phyloP scores from a whole-genome alignment of 441 rosid species.

The Syzygium malaccense region DNA sequence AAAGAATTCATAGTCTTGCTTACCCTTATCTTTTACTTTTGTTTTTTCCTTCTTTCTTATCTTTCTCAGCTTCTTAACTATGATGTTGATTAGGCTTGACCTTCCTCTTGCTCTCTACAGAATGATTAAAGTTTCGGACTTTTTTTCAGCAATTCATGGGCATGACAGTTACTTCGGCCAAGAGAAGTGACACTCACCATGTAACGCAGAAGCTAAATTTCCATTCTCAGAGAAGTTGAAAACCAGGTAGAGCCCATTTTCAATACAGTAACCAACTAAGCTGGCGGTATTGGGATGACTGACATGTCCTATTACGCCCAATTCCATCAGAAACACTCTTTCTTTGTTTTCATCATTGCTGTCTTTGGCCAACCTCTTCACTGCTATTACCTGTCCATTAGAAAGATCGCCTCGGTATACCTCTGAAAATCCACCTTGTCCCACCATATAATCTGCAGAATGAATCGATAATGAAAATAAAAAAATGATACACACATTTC shows the following conservation, averaged over 20 bases:
- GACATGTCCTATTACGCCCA: constrained; percentile 79
- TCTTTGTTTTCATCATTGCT: constrained; percentile 69
- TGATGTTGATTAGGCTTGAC: not conserved
- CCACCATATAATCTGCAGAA: constrained; percentile 55
- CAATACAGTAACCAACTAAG: constrained; percentile 78
- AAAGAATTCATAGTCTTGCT: not conserved
- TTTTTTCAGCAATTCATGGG: not conserved
- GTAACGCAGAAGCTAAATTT: constrained; percentile 64
- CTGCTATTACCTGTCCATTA: constrained; percentile 67
- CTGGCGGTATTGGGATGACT: constrained; percentile 79
- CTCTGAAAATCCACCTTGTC: constrained; percentile 85
- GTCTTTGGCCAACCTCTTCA: constrained; percentile 75
- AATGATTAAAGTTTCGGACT: not conserved
- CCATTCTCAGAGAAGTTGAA: constrained; percentile 83
- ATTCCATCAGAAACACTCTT: constrained; percentile 78
- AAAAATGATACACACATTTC: not conserved
- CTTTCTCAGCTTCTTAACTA: not conserved
- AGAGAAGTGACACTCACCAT: constrained; percentile 31
- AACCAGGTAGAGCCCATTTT: constrained; percentile 74
- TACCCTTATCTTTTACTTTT: not conserved
- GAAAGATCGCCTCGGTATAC: constrained; percentile 79
- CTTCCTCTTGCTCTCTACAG: not conserved
- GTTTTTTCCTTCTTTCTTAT: not conserved
- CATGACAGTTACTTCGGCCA: not conserved
- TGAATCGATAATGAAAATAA: not conserved